Base-by-base conservation (phyloP, 1,284 basidiomycete species). In the Cystobasidium slooffiae region DNA sequence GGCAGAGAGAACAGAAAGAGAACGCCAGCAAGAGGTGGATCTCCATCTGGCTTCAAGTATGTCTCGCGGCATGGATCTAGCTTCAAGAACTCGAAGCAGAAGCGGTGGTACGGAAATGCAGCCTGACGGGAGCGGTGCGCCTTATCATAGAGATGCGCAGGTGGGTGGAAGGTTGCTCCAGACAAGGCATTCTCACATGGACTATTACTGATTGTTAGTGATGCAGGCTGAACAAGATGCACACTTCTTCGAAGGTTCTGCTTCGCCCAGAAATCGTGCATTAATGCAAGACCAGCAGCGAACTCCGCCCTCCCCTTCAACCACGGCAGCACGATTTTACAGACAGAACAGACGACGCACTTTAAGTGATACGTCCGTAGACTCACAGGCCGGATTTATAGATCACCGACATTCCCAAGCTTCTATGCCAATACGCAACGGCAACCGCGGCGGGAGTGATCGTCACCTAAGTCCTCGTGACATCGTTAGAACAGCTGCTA, bases 321-420 rank as follows among this genome's bases (percentile, higher is more conserved):
- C 66, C 43, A 59, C 74, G 59, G 66, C 74, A 16, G 74, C 74
- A 44, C 66, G 75, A 24, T 72, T 79, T 49, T 80, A 79, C 67
- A 75, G 76, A 5, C 79, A 79, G 51, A 77, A 79, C 44, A 43
- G 67, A 12, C 31, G 66, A 37, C 77, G 78, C 56, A 80, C 78
- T 52, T 37, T 78, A 64, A 77, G 75, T 68, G 79, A 80, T 52
- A 79, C 80, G 63, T 78, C 78, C 51, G 76, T 80, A 66, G 79
- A 80, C 74, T 78, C 77, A 37, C 78, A 79, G 22, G 78, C 78
- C 44, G 80, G 78, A 14, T 80, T 77, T 75, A 80, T 80, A 63
- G 79, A 80, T 63, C 79, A 80, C 52, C 76, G 79, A 20, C 46
- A 49, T 1, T 73, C 70, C 5, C 70, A 73, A 52, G 70, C 70